Evolutionary conservation across 1,284 basidiomycete species (phyloP).

Genomic region (Ganoderma boninense): DNA sequence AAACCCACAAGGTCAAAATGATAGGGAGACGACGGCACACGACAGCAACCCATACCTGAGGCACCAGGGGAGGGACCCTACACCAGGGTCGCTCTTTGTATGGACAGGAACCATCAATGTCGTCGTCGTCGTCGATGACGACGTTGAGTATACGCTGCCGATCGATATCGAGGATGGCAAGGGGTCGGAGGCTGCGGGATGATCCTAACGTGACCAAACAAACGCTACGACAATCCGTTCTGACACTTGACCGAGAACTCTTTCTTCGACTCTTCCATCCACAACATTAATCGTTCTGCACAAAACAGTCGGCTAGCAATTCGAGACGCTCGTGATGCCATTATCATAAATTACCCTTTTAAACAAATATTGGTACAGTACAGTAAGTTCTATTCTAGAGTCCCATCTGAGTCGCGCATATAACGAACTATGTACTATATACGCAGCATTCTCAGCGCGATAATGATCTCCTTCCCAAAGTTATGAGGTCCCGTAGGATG

Average conservation of each 20-base stretch:
- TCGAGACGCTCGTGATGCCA: neutral
- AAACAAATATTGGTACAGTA: neutral
- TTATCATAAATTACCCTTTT: neutral
- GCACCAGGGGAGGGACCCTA: too few relatives aligned
- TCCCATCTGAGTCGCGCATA: neutral
- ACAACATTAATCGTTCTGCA: neutral
- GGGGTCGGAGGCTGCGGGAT: constrained; percentile 19
- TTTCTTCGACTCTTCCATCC: neutral
- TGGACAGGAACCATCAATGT: neutral
- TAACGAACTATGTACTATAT: too few relatives aligned
- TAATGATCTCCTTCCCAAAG: constrained; percentile 3
- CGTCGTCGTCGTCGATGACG: too few relatives aligned
- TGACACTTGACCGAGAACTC: neutral
- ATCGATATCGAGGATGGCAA: constrained; percentile 12
- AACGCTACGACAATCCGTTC: too few relatives aligned
- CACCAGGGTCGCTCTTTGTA: neutral
- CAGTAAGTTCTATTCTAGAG: neutral
- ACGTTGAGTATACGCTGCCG: too few relatives aligned
- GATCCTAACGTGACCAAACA: constrained; percentile 26
- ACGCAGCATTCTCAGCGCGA: neutral
- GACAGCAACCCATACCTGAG: neutral
- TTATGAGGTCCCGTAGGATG: neutral
- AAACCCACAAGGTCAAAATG: neutral
- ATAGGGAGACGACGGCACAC: neutral
- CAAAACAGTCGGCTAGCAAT: neutral